phyloP scores from a whole-genome alignment of 208 protist species.

The Acanthamoeba royreba region DNA sequence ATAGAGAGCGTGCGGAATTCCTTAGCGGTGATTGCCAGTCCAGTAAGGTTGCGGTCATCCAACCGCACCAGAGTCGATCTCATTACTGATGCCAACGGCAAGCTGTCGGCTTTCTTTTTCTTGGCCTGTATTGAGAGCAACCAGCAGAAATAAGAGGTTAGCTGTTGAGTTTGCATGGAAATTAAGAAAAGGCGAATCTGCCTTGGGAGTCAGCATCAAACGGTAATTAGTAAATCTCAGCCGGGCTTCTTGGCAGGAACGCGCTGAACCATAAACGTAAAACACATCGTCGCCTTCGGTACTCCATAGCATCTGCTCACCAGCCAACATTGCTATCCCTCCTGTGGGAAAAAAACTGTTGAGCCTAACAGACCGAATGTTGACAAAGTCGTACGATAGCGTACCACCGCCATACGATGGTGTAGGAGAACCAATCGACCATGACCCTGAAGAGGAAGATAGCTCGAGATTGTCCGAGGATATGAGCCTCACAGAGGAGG shows the following conservation, averaged over 20 bases:
- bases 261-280: not conserved
- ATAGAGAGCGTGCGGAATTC: not conserved
- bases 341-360: not conserved
- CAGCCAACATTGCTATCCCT: not conserved
- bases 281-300: not conserved
- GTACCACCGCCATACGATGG: not conserved
- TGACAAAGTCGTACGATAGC: not conserved
- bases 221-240: not conserved
- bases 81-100: not conserved
- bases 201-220: not conserved
- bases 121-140: not conserved
- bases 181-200: not conserved
- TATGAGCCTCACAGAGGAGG: too few relatives aligned
- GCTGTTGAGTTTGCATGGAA: not conserved
- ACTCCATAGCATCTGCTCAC: not conserved
- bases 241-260: not conserved
- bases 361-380: not conserved
- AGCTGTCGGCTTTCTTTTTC: not conserved
- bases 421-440: too few relatives aligned
- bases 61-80: not conserved
- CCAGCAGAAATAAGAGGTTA: not conserved
- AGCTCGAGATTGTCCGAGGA: too few relatives aligned
- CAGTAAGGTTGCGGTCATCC: not conserved
- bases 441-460: too few relatives aligned
- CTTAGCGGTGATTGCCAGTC: not conserved